These are phyloP conservation scores for Berberis thunbergii DNA, from an alignment of 164 flowering plant genomes.

Conservation along the genomic window DNA sequence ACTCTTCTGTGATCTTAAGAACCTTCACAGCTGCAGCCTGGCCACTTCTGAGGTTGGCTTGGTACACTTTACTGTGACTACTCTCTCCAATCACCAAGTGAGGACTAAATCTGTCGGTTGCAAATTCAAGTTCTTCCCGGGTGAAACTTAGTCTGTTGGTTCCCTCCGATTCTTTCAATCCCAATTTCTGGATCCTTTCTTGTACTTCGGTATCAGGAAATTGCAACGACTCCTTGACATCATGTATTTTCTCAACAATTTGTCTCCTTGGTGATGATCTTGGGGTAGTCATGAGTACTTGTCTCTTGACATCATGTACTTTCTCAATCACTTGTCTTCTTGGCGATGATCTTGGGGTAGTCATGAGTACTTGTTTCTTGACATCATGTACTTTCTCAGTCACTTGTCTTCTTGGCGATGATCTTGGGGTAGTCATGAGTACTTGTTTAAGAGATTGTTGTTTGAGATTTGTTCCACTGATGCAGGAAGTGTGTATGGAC, in stretches of 20 bases:
- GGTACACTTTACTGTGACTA: conserved; percentile 24
- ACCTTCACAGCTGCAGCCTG: conserved; percentile 33
- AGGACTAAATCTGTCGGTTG: conserved; percentile 28
- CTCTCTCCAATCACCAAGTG: conserved; percentile 29
- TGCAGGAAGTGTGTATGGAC: not conserved
- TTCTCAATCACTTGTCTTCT: too few relatives aligned
- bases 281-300: conserved; percentile 6
- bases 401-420: too few relatives aligned
- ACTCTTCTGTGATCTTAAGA: conserved; percentile 11
- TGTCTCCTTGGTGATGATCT: conserved; percentile 8
- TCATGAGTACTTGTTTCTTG: too few relatives aligned
- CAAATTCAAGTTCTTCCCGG: conserved; percentile 18
- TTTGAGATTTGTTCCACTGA: too few relatives aligned
- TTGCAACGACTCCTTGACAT: conserved; percentile 1
- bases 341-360: too few relatives aligned
- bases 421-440: too few relatives aligned
- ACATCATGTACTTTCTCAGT: too few relatives aligned
- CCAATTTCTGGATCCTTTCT: conserved; percentile 18
- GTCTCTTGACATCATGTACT: too few relatives aligned
- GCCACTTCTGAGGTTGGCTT: conserved; percentile 25
- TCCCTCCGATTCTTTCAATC: conserved; percentile 17
- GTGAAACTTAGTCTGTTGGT: conserved; percentile 17
- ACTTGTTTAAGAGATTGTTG: too few relatives aligned
- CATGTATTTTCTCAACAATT: too few relatives aligned
- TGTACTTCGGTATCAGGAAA: not conserved